These are phyloP conservation scores for Penicillium frequentans DNA, from an alignment of 2,329 filamentous ascomycete genomes.

Conservation along the genomic window DNA sequence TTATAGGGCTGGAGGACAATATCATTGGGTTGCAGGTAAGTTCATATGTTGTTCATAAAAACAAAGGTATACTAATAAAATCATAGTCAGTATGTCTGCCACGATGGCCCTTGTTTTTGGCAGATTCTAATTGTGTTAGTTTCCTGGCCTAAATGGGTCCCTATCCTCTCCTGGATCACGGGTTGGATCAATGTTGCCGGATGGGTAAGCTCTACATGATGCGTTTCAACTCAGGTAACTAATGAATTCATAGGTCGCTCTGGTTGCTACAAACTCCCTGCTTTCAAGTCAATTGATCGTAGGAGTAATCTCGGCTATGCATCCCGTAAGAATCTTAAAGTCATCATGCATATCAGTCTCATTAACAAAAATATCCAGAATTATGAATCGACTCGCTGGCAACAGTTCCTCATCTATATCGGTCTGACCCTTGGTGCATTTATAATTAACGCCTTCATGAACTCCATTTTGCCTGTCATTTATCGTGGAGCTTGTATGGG, in stretches of 20 bases:
- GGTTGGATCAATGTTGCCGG: slow-evolving; percentile 70
- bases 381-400: slow-evolving; percentile 63
- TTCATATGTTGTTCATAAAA: slow-evolving; percentile 2
- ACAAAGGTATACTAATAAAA: slow-evolving; percentile 5
- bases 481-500: slow-evolving; percentile 61
- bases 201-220: slow-evolving; percentile 51
- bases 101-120: neutral
- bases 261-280: slow-evolving; percentile 67
- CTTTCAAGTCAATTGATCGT: slow-evolving; percentile 67
- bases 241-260: slow-evolving; percentile 39
- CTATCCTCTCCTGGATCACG: slow-evolving; percentile 65
- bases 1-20: slow-evolving; percentile 56
- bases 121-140: slow-evolving; percentile 32
- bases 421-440: slow-evolving; percentile 62
- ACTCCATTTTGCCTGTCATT: slow-evolving; percentile 61
- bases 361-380: slow-evolving; percentile 11
- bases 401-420: slow-evolving; percentile 72
- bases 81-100: slow-evolving; percentile 29
- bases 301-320: slow-evolving; percentile 62
- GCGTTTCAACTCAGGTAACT: neutral
- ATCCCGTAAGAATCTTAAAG: slow-evolving; percentile 39
- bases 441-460: slow-evolving; percentile 65
- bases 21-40: slow-evolving; percentile 67
- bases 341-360: neutral
- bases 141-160: slow-evolving; percentile 59